These are phyloP conservation scores for Amanita pseudoporphyria DNA, from an alignment of 768 basidiomycete genomes.

Conservation along the genomic window DNA sequence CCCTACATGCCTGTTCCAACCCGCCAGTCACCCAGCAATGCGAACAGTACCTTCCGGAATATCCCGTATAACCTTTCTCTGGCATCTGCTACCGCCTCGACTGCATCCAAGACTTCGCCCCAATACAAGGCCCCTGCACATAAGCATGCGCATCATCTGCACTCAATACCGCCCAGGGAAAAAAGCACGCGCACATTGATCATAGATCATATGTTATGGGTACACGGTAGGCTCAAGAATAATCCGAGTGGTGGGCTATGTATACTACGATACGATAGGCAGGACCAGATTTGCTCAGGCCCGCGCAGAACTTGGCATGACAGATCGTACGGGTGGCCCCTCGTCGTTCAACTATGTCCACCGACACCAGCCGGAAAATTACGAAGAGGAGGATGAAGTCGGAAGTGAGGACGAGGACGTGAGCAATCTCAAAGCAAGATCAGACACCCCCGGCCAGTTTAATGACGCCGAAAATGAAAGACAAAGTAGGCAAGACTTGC, in stretches of 20 bases:
- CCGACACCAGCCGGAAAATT: slow-evolving; percentile 64
- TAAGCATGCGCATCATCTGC: slow-evolving; percentile 81
- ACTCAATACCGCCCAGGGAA: slow-evolving; percentile 79
- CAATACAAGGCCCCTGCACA: slow-evolving; percentile 37
- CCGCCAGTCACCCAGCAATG: not conserved
- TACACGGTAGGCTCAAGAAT: slow-evolving; percentile 40
- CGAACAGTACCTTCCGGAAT: not conserved
- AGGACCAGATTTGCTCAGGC: slow-evolving; percentile 77
- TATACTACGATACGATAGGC: slow-evolving; percentile 19
- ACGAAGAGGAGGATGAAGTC: slow-evolving; percentile 63
- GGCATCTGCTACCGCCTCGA: not conserved
- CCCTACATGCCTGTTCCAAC: not conserved
- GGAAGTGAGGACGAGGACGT: slow-evolving; percentile 56
- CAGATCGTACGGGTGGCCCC: slow-evolving; percentile 66
- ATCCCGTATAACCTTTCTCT: slow-evolving; percentile 1
- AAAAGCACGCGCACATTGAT: slow-evolving; percentile 86
- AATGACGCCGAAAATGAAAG: slow-evolving; percentile 53
- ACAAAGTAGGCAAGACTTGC: slow-evolving; percentile 47
- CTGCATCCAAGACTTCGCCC: not conserved
- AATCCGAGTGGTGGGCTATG: not conserved
- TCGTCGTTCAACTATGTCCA: slow-evolving; percentile 50
- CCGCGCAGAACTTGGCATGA: slow-evolving; percentile 79
- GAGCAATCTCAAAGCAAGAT: slow-evolving; percentile 40
- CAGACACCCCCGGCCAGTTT: slow-evolving; percentile 32
- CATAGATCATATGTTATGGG: slow-evolving; percentile 83